Evolutionary conservation across 768 basidiomycete species (phyloP), one percentile per base, ranked within the genome.

Genomic region (Trametes cinnabarina): DNA sequence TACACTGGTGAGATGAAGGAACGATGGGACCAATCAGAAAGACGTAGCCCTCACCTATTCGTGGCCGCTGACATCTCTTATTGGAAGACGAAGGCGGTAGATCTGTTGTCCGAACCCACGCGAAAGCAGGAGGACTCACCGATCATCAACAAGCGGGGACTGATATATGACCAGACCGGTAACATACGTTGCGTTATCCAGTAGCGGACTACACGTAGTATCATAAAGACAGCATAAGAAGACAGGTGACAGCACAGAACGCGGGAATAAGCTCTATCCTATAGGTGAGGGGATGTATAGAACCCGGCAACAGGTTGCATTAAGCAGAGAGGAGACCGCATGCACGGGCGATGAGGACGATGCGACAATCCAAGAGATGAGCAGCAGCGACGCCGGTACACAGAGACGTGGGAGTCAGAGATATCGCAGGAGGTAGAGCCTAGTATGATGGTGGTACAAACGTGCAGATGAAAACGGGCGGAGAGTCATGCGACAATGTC

Each of bases 211-310:
- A 30, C 32, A 52, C 19, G 40, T 40, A 11, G 28, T 37, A 46
- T 19, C 46, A 55, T 55, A 55, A 55, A 55, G 17, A 55, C 37
- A 55, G 54, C 44, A 55, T 47, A 47, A 30, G 35, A 28, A 22
- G n/a, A 39, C 11, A 39, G 17, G 10, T 15, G 14, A 47, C 15
- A 55, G 44, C 28, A 43, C 37, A 40, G 41, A 19, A 47, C 54
- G 54, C 54, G 54, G 54, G 53, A 23, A 46, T 40, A 55, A 47
- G 54, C 54, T 55, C 54, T 55, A 55, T 47, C 52, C 54, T 25
- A 48, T 39, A 26, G 25, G 25, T 12, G 17, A 11, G 32, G 8
- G 12, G 23, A 26, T 20, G 28, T 26, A 6, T 30, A 4, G 30
- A 22, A 26, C 19, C 17, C 40, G 26, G 30, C 30, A 30, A 44